Evolutionary conservation across 805 yeast species (phyloP).

Genomic region (Wickerhamiella azyma): DNA sequence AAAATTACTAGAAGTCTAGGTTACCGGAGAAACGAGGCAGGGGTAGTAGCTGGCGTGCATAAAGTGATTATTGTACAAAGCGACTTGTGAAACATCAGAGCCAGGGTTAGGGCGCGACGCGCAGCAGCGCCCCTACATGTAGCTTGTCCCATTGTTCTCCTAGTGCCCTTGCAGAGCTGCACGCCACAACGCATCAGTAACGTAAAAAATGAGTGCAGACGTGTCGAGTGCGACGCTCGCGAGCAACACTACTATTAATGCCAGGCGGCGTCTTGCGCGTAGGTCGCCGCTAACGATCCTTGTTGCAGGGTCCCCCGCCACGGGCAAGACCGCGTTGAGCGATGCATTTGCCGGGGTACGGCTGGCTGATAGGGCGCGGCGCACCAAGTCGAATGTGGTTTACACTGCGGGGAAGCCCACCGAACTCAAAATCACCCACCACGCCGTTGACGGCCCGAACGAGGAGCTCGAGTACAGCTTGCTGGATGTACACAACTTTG

Average conservation of each 20-base stretch:
- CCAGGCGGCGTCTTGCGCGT: conserved; percentile 10
- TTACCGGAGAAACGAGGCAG: too few species aligned
- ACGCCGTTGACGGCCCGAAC: conserved; percentile 22
- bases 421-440: conserved; percentile 6
- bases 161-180: neutral
- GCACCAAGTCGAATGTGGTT: neutral
- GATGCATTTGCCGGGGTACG: conserved; percentile 35
- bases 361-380: neutral
- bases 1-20: too few species aligned
- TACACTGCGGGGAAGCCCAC: neutral
- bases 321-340: conserved; percentile 62
- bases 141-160: neutral
- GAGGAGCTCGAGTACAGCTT: conserved; percentile 27
- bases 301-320: conserved; percentile 59
- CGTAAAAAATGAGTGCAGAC: conserved; percentile 3
- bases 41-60: too few species aligned
- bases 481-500: conserved; percentile 64
- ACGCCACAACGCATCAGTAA: neutral
- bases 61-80: neutral
- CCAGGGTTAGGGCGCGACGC: conserved; percentile 2
- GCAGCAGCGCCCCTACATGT: neutral
- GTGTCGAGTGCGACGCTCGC: neutral
- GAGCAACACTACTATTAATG: neutral
- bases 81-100: conserved; percentile 1
- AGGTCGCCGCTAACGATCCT: conserved; percentile 45